phyloP scores from a whole-genome alignment of 139 green algal species.

The Spirogloea muscicola region DNA sequence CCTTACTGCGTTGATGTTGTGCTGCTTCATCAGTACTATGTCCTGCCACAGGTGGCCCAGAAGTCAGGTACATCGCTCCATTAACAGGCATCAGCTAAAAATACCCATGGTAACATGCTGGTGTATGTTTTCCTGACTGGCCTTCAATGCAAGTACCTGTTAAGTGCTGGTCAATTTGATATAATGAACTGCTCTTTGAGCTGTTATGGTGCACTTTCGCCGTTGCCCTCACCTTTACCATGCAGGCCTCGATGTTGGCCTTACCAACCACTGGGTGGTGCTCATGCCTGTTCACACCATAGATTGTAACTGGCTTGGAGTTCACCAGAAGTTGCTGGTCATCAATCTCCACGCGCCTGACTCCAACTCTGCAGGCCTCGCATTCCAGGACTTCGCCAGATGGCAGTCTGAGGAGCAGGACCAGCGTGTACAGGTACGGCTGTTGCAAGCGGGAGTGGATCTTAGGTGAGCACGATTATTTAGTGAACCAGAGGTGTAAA shows the following conservation, averaged over 20 bases:
- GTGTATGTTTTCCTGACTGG: too few relatives aligned
- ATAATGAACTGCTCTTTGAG: neutral
- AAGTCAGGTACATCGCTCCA: neutral
- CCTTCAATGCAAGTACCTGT: neutral
- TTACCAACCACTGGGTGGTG: constrained; percentile 70
- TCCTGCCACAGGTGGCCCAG: constrained; percentile 52
- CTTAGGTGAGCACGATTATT: too few relatives aligned
- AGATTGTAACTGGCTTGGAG: constrained; percentile 66
- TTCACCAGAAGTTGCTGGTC: constrained; percentile 79
- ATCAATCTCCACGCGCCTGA: constrained; percentile 65
- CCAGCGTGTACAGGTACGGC: constrained; percentile 76
- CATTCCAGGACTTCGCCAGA: constrained; percentile 49
- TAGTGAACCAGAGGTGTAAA: too few relatives aligned
- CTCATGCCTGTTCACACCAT: constrained; percentile 92
- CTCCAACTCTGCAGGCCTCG: constrained; percentile 82
- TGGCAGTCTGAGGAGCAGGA: constrained; percentile 57
- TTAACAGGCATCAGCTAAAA: neutral
- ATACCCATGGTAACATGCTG: too few relatives aligned
- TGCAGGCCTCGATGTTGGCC: constrained; percentile 41
- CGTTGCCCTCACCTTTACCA: constrained; percentile 32
- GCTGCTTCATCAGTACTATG: constrained; percentile 85
- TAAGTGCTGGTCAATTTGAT: neutral
- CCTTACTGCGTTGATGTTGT: constrained; percentile 94
- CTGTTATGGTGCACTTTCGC: neutral
- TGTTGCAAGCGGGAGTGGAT: too few relatives aligned